Percentiles rank a stretch among this genome's conserved stretches.
phyloP scores from a whole-genome alignment of 2,329 filamentous ascomycete species.

The Cercospora nicotianae region DNA sequence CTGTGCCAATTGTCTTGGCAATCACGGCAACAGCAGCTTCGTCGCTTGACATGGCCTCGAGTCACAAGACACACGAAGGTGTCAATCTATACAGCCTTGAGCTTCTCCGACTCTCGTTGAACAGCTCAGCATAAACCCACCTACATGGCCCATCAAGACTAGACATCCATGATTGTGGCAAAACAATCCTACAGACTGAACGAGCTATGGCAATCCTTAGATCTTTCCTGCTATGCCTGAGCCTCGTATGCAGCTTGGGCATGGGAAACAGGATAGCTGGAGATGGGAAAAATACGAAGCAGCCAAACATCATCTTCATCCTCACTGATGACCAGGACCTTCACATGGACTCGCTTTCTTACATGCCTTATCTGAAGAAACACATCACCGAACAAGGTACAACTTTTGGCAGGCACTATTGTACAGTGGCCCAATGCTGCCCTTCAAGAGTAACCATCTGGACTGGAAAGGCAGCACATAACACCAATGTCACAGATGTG shows the following conservation, averaged over 20 bases:
- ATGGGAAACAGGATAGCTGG: neutral
- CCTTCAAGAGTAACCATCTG: constrained; percentile 65
- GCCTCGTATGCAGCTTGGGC: neutral
- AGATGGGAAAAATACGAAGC: constrained; percentile 14
- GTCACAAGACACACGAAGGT: neutral
- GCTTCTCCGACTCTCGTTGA: neutral
- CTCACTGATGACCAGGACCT: constrained; percentile 69
- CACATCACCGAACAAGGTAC: constrained; percentile 61
- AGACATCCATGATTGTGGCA: neutral
- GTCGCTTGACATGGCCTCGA: neutral
- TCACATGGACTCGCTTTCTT: constrained; percentile 60
- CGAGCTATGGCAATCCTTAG: neutral
- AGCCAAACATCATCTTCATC: constrained; percentile 65
- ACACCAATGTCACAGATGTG: constrained; percentile 67
- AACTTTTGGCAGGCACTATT: constrained; percentile 63
- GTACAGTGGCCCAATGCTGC: constrained; percentile 67
- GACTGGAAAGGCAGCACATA: constrained; percentile 67
- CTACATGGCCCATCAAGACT: neutral
- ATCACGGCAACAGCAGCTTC: neutral
- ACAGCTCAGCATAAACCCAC: neutral
- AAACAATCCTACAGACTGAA: neutral
- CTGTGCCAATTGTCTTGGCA: neutral
- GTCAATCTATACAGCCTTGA: neutral
- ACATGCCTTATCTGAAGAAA: constrained; percentile 59
- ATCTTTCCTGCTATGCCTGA: neutral